Conservation (phyloP, 805 yeast genomes). For the Blastobotrys americana region DNA sequence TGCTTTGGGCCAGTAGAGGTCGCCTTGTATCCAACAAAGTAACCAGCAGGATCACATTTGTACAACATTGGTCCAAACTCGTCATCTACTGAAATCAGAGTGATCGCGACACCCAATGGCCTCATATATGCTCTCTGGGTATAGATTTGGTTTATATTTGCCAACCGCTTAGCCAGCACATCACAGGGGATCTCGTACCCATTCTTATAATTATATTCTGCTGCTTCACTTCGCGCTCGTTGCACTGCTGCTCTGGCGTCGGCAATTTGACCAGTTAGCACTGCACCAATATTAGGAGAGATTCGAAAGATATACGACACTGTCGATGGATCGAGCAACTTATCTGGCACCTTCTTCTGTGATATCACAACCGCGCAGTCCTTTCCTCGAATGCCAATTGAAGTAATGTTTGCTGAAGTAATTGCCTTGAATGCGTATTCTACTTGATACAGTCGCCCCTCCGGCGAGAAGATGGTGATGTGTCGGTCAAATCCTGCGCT, state of each 20-base stretch:
- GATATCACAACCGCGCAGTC: slow-evolving; percentile 83
- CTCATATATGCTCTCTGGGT: slow-evolving; percentile 99
- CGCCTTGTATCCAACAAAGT: slow-evolving; percentile 84
- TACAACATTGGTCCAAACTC: slow-evolving; percentile 82
- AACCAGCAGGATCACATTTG: slow-evolving; percentile 97
- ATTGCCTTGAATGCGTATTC: slow-evolving; percentile 98
- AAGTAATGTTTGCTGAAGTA: slow-evolving; percentile 84
- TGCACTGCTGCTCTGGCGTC: slow-evolving; percentile 88
- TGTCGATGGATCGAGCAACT: slow-evolving; percentile 78
- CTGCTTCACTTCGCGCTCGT: slow-evolving; percentile 92
- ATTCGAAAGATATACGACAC: slow-evolving; percentile 81
- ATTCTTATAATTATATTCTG: slow-evolving; percentile 87
- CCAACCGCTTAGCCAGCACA: slow-evolving; percentile 87
- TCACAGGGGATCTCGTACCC: slow-evolving; percentile 98
- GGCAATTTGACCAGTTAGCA: slow-evolving; percentile 86
- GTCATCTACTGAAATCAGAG: slow-evolving; percentile 83
- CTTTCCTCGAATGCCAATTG: slow-evolving; percentile 79
- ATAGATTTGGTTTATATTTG: slow-evolving; percentile 88
- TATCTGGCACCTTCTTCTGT: slow-evolving; percentile 95
- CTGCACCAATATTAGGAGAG: slow-evolving; percentile 76
- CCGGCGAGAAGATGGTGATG: slow-evolving; percentile 97
- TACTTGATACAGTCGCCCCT: slow-evolving; percentile 94
- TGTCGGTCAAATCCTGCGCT: slow-evolving; percentile 98
- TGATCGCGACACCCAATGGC: slow-evolving; percentile 90
- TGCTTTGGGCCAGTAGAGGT: slow-evolving; percentile 95